Evolutionary conservation across 108 stramenopile genomes (phyloP).

Genomic region (Cyclotella sp.): DNA sequence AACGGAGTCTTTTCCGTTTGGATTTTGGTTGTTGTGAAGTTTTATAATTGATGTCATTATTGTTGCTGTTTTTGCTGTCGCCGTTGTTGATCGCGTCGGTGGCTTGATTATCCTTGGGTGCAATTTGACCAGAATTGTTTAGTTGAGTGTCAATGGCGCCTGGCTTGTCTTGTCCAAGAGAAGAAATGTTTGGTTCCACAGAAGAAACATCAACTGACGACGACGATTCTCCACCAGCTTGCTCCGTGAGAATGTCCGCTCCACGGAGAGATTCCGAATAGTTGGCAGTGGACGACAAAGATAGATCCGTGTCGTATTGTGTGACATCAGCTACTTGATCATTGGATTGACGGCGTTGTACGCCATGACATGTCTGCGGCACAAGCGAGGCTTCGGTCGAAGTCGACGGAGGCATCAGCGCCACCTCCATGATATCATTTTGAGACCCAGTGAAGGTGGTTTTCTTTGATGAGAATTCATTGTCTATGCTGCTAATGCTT

Average conservation of each 20-base stretch:
- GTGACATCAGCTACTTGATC: neutral
- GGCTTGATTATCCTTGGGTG: neutral
- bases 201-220: constrained; percentile 1
- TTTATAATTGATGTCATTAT: neutral
- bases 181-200: neutral
- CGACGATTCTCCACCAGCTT: constrained; percentile 34
- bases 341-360: neutral
- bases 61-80: neutral
- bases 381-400: neutral
- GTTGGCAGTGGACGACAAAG: constrained; percentile 2
- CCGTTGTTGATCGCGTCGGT: neutral
- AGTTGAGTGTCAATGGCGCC: neutral
- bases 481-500: constrained; percentile 6
- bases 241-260: constrained; percentile 16
- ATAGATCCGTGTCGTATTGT: neutral
- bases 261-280: constrained; percentile 20
- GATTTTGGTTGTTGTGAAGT: neutral
- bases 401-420: constrained; percentile 18
- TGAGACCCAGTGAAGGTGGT: neutral
- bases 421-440: constrained; percentile 12
- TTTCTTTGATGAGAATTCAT: neutral
- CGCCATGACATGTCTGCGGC: neutral
- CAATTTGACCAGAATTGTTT: no score
- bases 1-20: constrained; percentile 12
- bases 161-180: neutral